Conservation (phyloP, 2,329 filamentous ascomycete genomes). For the Neospermospora avenae region DNA sequence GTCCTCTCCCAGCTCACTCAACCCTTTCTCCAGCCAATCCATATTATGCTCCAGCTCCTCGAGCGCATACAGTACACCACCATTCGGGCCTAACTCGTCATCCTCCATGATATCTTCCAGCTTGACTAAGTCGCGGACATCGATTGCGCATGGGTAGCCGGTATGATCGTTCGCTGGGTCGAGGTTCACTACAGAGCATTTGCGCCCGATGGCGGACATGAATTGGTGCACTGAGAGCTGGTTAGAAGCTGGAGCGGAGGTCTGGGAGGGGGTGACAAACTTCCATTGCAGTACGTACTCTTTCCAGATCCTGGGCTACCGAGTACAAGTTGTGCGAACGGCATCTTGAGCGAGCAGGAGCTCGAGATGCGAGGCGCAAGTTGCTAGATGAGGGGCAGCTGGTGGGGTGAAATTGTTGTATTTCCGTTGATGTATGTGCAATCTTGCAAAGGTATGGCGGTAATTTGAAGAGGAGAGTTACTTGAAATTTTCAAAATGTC, state of each 20-base stretch:
- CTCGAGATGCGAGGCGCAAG: slow-evolving; percentile 1
- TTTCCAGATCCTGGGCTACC: slow-evolving; percentile 96
- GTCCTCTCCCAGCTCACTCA: slow-evolving; percentile 80
- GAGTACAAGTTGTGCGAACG: slow-evolving; percentile 62
- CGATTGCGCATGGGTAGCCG: slow-evolving; percentile 82
- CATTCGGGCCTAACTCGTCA: slow-evolving; percentile 87
- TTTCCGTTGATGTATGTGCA: background rate
- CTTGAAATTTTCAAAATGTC: no score
- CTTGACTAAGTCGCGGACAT: slow-evolving; percentile 84
- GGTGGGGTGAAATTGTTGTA: slow-evolving; percentile 6
- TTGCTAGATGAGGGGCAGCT: slow-evolving; percentile 10
- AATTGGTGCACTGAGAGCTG: slow-evolving; percentile 79
- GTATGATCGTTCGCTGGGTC: slow-evolving; percentile 96
- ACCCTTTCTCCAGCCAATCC: slow-evolving; percentile 81
- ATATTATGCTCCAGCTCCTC: slow-evolving; percentile 94
- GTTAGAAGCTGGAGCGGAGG: slow-evolving; percentile 9
- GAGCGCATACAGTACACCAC: slow-evolving; percentile 86
- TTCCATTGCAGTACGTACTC: slow-evolving; percentile 97
- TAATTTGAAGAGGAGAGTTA: no score
- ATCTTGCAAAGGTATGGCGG: no score
- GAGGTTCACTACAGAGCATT: slow-evolving; percentile 93
- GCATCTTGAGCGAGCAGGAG: slow-evolving; percentile 26
- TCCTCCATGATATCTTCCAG: slow-evolving; percentile 94
- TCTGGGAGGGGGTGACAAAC: slow-evolving; percentile 41
- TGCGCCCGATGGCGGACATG: slow-evolving; percentile 89